Evolutionary conservation across 345 rosid species (phyloP), one percentile per base, ranked within the genome.

Genomic region (Citrus trifoliata): DNA sequence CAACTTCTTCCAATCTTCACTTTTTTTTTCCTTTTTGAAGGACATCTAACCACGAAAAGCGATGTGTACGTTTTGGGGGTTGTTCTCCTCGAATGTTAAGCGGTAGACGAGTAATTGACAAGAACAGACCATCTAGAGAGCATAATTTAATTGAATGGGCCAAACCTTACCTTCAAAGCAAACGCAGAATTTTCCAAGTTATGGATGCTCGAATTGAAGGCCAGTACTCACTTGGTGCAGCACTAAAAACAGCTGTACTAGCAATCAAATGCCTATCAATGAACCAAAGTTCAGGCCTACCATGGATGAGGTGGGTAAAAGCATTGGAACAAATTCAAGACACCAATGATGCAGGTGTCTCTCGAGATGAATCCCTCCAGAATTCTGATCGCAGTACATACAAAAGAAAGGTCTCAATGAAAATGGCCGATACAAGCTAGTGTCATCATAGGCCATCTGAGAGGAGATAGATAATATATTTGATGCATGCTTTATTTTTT

Each of bases 81-180:
- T 51, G 96, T 97, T 76, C 84, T 97, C 66, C 83, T 97, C 8
- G 99, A 97, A 88, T 97, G 94, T 81, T 97, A 77, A 79, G 95
- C 0, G 99, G 99, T 21, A 86, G 86, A 73, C 90, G 89, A 78
- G 97, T 97, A 8, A 65, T 93, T 28, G 99, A 97, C 86, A 83
- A 90, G 63, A 97, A 93, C 83, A 86, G 93, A 59, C 98, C 98
- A 13, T 81, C 93, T 0, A 83, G 91, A 74, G 95, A 97, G 76
- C 98, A 94, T 28, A 88, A 88, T 68, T 85, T 97, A 22, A 97
- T 97, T 14, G 95, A 92, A 68, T 94, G 98, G 99, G 99, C 98
- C 35, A 88, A 86, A 75, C 95, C 98, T 2, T 83, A 80, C 85
- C 89, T 97, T 42, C 86, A 88, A 27, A 97, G 90, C 83, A 93